Conservation (phyloP, 768 basidiomycete genomes). For the Amanita brunnescens region DNA sequence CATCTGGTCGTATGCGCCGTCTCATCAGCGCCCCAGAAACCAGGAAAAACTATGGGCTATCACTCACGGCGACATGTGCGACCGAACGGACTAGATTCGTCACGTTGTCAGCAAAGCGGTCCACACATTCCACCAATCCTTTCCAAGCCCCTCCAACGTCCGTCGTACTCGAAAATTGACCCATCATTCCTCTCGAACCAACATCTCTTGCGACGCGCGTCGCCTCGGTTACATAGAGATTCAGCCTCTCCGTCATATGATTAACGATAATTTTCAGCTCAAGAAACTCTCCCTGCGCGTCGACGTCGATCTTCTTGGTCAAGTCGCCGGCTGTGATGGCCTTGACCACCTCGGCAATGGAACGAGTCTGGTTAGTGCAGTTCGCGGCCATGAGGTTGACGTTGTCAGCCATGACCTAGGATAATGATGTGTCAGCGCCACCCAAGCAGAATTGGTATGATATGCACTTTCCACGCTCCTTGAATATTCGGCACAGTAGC, state of each 20-base stretch:
- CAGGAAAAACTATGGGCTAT: background rate
- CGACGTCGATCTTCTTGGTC: slow-evolving; percentile 87
- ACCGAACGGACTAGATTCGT: slow-evolving; percentile 92
- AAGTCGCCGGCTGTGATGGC: slow-evolving; percentile 92
- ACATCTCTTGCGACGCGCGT: slow-evolving; percentile 89
- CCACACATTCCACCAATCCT: slow-evolving; percentile 92
- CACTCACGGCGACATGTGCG: slow-evolving; percentile 78
- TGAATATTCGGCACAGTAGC: slow-evolving; percentile 85
- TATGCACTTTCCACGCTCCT: slow-evolving; percentile 83
- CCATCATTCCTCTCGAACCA: slow-evolving; percentile 91
- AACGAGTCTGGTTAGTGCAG: slow-evolving; percentile 82
- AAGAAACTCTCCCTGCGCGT: slow-evolving; percentile 87
- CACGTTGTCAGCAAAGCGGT: slow-evolving; percentile 91
- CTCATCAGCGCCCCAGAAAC: slow-evolving; percentile 1
- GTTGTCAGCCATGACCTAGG: slow-evolving; percentile 60
- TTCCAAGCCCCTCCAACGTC: slow-evolving; percentile 98
- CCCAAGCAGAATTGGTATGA: background rate
- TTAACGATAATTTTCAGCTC: slow-evolving; percentile 91
- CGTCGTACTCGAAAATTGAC: slow-evolving; percentile 88
- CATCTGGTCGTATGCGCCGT: slow-evolving; percentile 37
- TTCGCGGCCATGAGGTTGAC: slow-evolving; percentile 90
- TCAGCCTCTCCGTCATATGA: slow-evolving; percentile 85
- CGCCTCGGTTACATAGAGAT: slow-evolving; percentile 76
- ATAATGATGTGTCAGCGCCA: background rate
- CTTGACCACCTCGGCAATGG: slow-evolving; percentile 84